Evolutionary conservation across 2,329 filamentous ascomycete genomes (phyloP).

Genomic region (Neopestalotiopsis rosae): DNA sequence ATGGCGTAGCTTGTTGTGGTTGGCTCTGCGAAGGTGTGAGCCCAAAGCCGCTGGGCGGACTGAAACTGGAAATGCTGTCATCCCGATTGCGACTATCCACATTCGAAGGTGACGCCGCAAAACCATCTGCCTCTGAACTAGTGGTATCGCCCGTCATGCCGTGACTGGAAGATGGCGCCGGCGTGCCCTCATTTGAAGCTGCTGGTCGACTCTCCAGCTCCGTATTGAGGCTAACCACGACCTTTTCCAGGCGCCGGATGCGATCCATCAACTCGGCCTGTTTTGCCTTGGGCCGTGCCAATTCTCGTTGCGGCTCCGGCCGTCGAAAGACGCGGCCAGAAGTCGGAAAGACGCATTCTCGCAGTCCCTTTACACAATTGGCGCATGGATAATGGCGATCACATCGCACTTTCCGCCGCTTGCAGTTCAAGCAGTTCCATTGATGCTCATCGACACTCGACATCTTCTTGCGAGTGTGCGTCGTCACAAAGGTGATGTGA

Average conservation of each 20-base stretch:
- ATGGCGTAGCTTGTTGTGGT: background rate
- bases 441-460: background rate
- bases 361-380: background rate
- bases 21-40: background rate
- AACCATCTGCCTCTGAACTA: background rate
- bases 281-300: background rate
- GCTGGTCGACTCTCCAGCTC: background rate
- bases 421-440: constrained; percentile 1
- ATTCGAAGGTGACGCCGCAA: background rate
- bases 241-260: background rate
- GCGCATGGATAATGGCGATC: background rate
- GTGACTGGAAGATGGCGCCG: background rate
- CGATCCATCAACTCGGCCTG: background rate
- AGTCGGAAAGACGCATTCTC: background rate
- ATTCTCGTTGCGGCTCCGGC: background rate
- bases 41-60: background rate
- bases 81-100: background rate
- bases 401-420: background rate
- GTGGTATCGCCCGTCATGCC: background rate
- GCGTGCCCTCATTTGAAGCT: background rate
- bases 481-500: background rate
- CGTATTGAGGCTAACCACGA: background rate
- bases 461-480: background rate
- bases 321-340: background rate
- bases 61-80: background rate